Base-by-base conservation (phyloP, 768 basidiomycete genomes). In the Leccinum barrowsii region DNA sequence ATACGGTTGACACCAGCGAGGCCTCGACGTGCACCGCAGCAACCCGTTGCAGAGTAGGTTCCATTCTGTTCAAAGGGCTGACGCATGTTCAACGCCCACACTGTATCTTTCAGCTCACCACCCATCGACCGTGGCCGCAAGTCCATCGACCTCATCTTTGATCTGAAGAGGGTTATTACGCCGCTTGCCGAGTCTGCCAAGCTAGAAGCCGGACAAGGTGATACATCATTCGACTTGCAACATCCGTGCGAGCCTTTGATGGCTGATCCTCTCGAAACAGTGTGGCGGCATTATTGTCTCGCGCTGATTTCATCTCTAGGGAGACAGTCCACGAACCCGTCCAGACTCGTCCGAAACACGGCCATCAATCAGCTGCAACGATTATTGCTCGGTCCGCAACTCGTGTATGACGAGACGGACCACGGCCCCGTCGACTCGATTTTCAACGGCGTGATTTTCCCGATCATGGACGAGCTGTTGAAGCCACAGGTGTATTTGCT, bases 401-500 rank as follows among this genome's bases (percentile, higher is more conserved):
- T 92, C 52, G 69, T 81, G 8, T 77, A 86, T 22, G 81, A 85
- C 56, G 80, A 82, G 30, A 76, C 81, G 24, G 81, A 86, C 56
- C 81, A 84, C 24, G 70, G 60, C 1, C 83, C 90, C 66, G 82
- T 94, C 34, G 87, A 92, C 11, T 12, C 11, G 59, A 81, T 95
- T 21, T 97, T 98, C 77, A 90, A 92, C 70, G 81, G 85, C 35
- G 87, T 96, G 56, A 75, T 98, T 40, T 97, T 97, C 75, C 95
- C 94, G 4, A 82, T 98, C 42, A 73, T 98, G 30, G 94, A 98
- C 61, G 95, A 96, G 63, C 79, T 99, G 17, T 76, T 98, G 62
- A 92, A 90, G 65, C 87, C 91, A 0, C 87, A 94, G 59, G 84
- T 90, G 17, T 85, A 86, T 69, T 76, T 82, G 52, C 80, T 86